A percentile compares a stretch with the other conserved stretches of the same genome.
Evolutionary conservation across 345 rosid genomes (phyloP).

Genomic region (Eutrema japonicum): DNA sequence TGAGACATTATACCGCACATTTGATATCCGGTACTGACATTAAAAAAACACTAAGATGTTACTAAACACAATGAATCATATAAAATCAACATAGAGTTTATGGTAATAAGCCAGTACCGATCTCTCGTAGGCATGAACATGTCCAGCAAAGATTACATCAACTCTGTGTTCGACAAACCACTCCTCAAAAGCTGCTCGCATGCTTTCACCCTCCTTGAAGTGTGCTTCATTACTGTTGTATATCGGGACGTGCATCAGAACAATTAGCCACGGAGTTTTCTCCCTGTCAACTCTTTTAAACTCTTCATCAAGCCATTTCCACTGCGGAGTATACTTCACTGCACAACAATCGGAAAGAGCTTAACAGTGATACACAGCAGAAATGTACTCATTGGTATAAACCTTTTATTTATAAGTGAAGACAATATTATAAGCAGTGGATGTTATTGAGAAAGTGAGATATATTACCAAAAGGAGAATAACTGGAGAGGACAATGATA

Average conservation of each 20-base stretch:
- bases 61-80: background rate
- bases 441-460: slow-evolving; percentile 16
- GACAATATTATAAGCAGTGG: background rate
- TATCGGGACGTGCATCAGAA: slow-evolving; percentile 85
- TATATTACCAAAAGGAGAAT: slow-evolving; percentile 90
- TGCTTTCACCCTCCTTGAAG: slow-evolving; percentile 95
- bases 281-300: slow-evolving; percentile 78
- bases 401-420: background rate
- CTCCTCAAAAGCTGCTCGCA: slow-evolving; percentile 77
- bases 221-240: slow-evolving; percentile 91
- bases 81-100: background rate
- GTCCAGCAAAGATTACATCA: slow-evolving; percentile 90
- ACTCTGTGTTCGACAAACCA: slow-evolving; percentile 77
- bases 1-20: slow-evolving; percentile 71
- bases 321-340: slow-evolving; percentile 96
- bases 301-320: slow-evolving; percentile 76
- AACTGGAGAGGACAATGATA: slow-evolving; percentile 91
- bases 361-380: background rate
- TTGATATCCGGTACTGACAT: slow-evolving; percentile 81
- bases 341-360: slow-evolving; percentile 23
- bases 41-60: slow-evolving; percentile 3
- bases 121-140: slow-evolving; percentile 99
- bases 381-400: slow-evolving; percentile 2
- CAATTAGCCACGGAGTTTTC: slow-evolving; percentile 95
- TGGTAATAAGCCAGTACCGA: slow-evolving; percentile 59